Evolutionary conservation across 148 eudicot genomes (phyloP), one percentile per base, ranked within the genome.

Genomic region (Salicornia ramosissima): DNA sequence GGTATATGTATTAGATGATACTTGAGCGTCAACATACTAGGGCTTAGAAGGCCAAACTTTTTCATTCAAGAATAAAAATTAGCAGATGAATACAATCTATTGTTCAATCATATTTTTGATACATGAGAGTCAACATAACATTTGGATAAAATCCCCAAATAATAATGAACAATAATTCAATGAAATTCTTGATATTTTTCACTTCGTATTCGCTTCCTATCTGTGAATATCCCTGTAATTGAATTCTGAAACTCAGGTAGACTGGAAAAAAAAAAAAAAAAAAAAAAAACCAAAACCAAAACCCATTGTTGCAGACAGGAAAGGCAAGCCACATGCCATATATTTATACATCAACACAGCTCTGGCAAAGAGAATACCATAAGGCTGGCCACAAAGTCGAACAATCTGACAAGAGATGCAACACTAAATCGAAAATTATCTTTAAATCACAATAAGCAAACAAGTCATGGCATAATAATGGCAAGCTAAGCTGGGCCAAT

Each of bases 401-500:
- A 31, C 65, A 53, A 54, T 40, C 16, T 6, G 45, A n/a, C 52
- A 62, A 18, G 36, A 65, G 56, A 59, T 26, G 29, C 54, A 63
- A 69, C 30, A 61, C 40, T 39, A 76, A 10, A 29, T 61, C 49
- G 62, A 34, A 64, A 25, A 51, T 58, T n/a, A 43, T 29, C 33
- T 14, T 40, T 40, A 40, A 18, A 40, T 30, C 14, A 52, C 60
- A 36, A 68, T 11, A 49, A 24, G 60, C 9, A 69, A 21, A 40
- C 34, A 67, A 6, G 59, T n/a, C 28, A 47, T 46, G 45, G 66
- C 70, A 30, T 59, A 34, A 58, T 31, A 64, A 60, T 12, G 51
- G 64, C 71, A 11, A 67, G 59, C 51, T 67, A 67, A 74, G 59
- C 59, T 34, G 67, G 47, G 58, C 47, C 58, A 61, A 63, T 69